Evolutionary conservation across 768 basidiomycete genomes (phyloP), one percentile per base, ranked within the genome.

Genomic region (Mycena belliarum): DNA sequence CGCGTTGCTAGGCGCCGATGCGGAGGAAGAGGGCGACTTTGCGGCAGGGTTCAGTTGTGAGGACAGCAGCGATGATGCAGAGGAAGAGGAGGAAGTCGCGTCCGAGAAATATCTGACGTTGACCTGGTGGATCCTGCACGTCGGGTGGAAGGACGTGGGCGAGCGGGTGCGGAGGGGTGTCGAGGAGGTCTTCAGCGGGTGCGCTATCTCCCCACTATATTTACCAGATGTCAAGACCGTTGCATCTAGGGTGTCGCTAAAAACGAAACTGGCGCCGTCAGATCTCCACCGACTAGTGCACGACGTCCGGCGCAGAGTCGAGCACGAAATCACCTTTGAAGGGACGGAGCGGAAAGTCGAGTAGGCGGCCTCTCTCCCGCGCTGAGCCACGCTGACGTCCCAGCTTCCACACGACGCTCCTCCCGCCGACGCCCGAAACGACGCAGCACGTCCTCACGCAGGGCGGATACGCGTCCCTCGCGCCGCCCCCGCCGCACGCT

Each of bases 81-180:
- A 88, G 33, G 88, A 88, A 52, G 83, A 85, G 6, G 93, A 95
- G 70, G 77, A 63, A 18, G 45, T 59, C 12, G 61, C 61, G 16
- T 38, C 61, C 35, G 61, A 83, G 58, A 84, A 86, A 67, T 98
- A 86, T 68, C 75, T 97, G 48, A 93, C 90, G 0, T 81, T 95
- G 64, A 91, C 87, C 37, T 98, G 94, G 93, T 96, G 94, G 93
- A 76, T 96, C 11, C 66, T 96, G 53, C 87, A 97, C 67, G 88
- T 93, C 4, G 94, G 95, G 0, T 96, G 95, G 94, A 90, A 88
- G 63, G 87, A 88, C 56, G 80, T 98, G 0, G 85, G 83, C 0
- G 84, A 85, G 61, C 76, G 91, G 37, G 89, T 95, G 0, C 74
- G 86, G 63, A 73, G 80, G 32, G 88, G 83, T 0, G 92, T 95